Evolutionary conservation across 805 yeast species (phyloP), one percentile per base, ranked within the genome.

Genomic region (Lachancea mirantina): DNA sequence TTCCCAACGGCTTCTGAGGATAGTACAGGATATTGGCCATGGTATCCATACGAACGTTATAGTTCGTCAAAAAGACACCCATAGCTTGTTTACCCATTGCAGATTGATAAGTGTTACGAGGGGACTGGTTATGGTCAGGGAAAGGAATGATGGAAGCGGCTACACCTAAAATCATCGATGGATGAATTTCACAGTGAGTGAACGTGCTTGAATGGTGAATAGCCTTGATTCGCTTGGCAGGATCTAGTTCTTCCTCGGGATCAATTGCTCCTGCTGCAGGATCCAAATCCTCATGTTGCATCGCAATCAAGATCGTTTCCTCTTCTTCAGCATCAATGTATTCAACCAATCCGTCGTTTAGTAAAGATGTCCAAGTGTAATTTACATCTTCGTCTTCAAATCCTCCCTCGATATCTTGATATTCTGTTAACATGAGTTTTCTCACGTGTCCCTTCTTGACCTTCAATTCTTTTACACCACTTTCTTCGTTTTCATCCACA

Each of bases 61-160:
- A 92, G 56, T 92, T 92, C 4, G 98, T 92, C 51, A 89, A 71
- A 61, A 84, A 89, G 7, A 92, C 97, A 57, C 98, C 98, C 98
- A 92, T 92, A 37, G 98, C 98, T 67, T 92, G 98, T 63, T 92
- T 92, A 76, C 98, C 98, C 98, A 92, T 92, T 48, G 98, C 98
- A 60, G 96, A 88, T 68, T 92, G 98, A 64, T 92, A 92, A 2
- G 98, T 92, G 57, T 92, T 92, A 77, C 98, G 89, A 40, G 98
- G 98, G 35, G 96, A 88, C 68, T 92, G 98, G 61, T 92, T 92
- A 62, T 92, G 99, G 65, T 92, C 97, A 9, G 99, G 99, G 81
- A 89, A 92, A 11, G 99, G 99, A 71, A 92, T 92, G 56, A 92
- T 85, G 26, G 95, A 85, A 7, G 99, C 99, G 32, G 96, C 95